phyloP scores from a whole-genome alignment of 495 filamentous ascomycete genomes.

The Podospora tetraspora region DNA sequence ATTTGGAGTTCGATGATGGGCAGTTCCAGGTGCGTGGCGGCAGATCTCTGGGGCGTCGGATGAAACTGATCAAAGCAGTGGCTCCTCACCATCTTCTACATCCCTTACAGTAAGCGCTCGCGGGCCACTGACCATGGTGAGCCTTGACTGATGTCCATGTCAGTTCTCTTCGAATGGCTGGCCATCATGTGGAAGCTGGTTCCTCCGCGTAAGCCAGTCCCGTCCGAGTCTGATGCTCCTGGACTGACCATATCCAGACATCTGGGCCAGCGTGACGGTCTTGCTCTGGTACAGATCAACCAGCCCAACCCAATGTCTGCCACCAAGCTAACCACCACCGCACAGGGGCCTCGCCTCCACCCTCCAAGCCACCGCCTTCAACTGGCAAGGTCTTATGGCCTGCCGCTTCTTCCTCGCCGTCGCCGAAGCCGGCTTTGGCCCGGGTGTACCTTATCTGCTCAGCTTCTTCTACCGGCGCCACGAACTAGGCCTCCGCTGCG shows the following conservation, averaged over 20 bases:
- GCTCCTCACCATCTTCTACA: slow-evolving; percentile 78
- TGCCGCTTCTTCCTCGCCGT: slow-evolving; percentile 63
- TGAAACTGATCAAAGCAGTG: slow-evolving; percentile 41
- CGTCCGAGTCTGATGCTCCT: slow-evolving; percentile 14
- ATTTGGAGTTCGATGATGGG: slow-evolving; percentile 36
- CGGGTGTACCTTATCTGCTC: slow-evolving; percentile 66
- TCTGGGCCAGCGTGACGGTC: slow-evolving; percentile 31
- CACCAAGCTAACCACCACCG: not conserved
- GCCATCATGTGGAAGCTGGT: slow-evolving; percentile 69
- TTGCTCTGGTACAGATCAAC: slow-evolving; percentile 15
- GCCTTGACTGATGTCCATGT: slow-evolving; percentile 30
- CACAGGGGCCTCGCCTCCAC: slow-evolving; percentile 53
- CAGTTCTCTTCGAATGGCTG: slow-evolving; percentile 61
- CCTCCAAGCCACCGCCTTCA: slow-evolving; percentile 55
- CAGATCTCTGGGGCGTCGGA: too few relatives aligned
- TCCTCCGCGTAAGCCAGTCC: slow-evolving; percentile 38
- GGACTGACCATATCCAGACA: slow-evolving; percentile 30
- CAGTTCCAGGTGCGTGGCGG: slow-evolving; percentile 32
- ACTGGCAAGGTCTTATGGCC: slow-evolving; percentile 61
- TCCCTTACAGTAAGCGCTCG: slow-evolving; percentile 45
- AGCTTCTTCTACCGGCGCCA: slow-evolving; percentile 80
- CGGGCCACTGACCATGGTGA: not conserved
- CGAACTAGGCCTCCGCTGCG: slow-evolving; percentile 71
- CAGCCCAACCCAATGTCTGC: not conserved
- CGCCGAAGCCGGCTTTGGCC: slow-evolving; percentile 65